phyloP scores from a whole-genome alignment of 2,329 filamentous ascomycete genomes.

The Colletotrichum tabaci region DNA sequence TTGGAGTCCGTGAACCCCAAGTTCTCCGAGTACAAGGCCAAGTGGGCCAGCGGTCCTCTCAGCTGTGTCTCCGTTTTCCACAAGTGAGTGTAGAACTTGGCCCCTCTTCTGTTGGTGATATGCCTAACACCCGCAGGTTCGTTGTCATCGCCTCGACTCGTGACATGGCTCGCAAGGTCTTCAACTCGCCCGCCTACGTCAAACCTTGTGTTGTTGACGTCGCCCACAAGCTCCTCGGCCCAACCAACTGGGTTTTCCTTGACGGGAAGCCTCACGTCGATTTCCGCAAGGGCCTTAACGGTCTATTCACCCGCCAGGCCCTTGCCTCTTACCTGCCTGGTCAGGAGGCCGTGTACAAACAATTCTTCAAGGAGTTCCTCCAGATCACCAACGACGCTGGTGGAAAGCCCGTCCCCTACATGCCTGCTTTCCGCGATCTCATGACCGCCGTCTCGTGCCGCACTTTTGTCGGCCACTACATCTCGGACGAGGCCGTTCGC shows the following conservation, averaged over 20 bases:
- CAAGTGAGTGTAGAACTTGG: slow-evolving; percentile 69
- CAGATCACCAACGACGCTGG: slow-evolving; percentile 79
- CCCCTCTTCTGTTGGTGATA: not conserved
- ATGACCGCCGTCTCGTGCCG: slow-evolving; percentile 96
- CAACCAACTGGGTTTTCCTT: slow-evolving; percentile 96
- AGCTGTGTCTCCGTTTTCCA: slow-evolving; percentile 99
- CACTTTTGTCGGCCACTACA: slow-evolving; percentile 98
- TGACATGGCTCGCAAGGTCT: slow-evolving; percentile 95
- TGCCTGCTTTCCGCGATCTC: slow-evolving; percentile 92
- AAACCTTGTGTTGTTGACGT: slow-evolving; percentile 97
- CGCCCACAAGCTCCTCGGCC: slow-evolving; percentile 92
- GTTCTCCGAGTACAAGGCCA: slow-evolving; percentile 90
- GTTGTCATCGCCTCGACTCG: slow-evolving; percentile 96
- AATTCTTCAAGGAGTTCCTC: slow-evolving; percentile 86
- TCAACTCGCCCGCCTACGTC: slow-evolving; percentile 92
- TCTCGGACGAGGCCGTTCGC: slow-evolving; percentile 90
- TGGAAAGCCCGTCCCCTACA: slow-evolving; percentile 86
- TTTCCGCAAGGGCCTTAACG: slow-evolving; percentile 96
- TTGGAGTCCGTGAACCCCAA: slow-evolving; percentile 92
- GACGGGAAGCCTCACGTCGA: slow-evolving; percentile 96
- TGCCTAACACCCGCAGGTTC: slow-evolving; percentile 73
- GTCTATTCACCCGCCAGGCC: slow-evolving; percentile 91
- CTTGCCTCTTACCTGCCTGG: slow-evolving; percentile 91
- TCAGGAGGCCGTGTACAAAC: slow-evolving; percentile 92
- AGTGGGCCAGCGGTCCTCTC: slow-evolving; percentile 92